Base-by-base conservation (phyloP, 202 grass and related monocot species). In the Schoenoplectus tabernaemontani region DNA sequence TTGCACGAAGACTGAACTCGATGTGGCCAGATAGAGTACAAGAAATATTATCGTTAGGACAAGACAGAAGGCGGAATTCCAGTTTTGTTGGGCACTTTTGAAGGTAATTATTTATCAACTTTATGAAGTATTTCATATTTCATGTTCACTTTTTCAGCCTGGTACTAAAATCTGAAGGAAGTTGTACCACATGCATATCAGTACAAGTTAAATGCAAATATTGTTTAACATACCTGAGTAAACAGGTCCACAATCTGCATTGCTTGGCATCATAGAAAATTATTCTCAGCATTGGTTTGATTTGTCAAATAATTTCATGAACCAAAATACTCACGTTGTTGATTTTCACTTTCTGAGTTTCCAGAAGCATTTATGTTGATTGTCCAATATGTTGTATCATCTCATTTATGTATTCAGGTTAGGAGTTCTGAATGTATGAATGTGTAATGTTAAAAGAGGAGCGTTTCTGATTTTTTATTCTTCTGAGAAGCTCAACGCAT, bases 1-100 rank as follows among this genome's bases (percentile, higher is more conserved):
- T 99, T 3, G 92, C 96, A 9, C 88, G 96, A 79, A 91, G 96
- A 86, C 83, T 99, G 84, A 99, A 93, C 83, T 95, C 92, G 22
- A 89, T 87, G 83, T 99, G 89, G 89, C 91, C 93, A 75, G 91
- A 97, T 77, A 91, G 93, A 88, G 82, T 93, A 86, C 93, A 97
- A 46, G 86, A 88, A 66, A 85, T 88, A 82, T 88, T 83, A 56
- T 86, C 87, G 64, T 83, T 93, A 64, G 84, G 83, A 62, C 87
- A 91, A 89, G 88, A 97, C 33, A 93, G 79, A 85, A 93, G 85
- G 76, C 86, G 73, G 20, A 85, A 87, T 58, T 83, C 92, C 37
- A 88, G 90, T 73, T 66, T 85, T 77, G 80, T 86, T 66, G 88
- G 86, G 53, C 61, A 73, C 36, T 82, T 57, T 37, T 82, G 37